These are phyloP conservation scores for Scheffersomyces amazonensis DNA, from an alignment of 805 yeast genomes.

Conservation along the genomic window DNA sequence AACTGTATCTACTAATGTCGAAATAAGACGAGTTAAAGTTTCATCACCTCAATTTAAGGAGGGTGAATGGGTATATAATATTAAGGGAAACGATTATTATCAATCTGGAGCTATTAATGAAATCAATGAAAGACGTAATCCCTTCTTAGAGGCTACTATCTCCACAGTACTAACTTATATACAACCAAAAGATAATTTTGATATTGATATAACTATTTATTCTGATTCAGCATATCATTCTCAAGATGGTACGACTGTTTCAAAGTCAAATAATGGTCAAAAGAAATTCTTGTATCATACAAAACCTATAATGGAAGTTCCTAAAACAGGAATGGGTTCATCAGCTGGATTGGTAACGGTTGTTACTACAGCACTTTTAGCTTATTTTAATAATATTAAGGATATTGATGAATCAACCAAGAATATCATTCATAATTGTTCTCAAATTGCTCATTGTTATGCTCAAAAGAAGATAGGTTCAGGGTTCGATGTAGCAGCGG, in stretches of 20 bases:
- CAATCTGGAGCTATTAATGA: conserved; percentile 23
- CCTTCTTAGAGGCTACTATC: conserved; percentile 70
- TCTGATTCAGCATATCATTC: conserved; percentile 93
- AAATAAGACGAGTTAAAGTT: conserved; percentile 35
- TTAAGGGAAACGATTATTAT: conserved; percentile 14
- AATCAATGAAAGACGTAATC: conserved; percentile 47
- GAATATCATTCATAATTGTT: conserved; percentile 66
- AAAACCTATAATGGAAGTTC: conserved; percentile 61
- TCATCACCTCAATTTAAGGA: conserved; percentile 73
- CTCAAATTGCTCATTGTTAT: conserved; percentile 87
- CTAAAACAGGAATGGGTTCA: conserved; percentile 95
- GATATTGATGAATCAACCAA: conserved; percentile 21
- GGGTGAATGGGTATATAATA: conserved; percentile 65
- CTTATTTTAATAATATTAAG: conserved; percentile 33
- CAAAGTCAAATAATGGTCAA: conserved; percentile 30
- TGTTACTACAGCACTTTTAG: conserved; percentile 64
- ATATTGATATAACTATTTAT: conserved; percentile 56
- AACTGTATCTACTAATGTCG: conserved; percentile 7
- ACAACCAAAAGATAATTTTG: conserved; percentile 24
- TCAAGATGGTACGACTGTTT: conserved; percentile 45
- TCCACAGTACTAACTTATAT: conserved; percentile 54
- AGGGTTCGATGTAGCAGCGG: conserved; percentile 97
- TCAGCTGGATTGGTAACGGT: conserved; percentile 92
- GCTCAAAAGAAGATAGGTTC: conserved; percentile 97
- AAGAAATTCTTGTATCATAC: conserved; percentile 59